phyloP scores from a whole-genome alignment of 352 stramenopile genomes.

The Phytophthora crassamura region DNA sequence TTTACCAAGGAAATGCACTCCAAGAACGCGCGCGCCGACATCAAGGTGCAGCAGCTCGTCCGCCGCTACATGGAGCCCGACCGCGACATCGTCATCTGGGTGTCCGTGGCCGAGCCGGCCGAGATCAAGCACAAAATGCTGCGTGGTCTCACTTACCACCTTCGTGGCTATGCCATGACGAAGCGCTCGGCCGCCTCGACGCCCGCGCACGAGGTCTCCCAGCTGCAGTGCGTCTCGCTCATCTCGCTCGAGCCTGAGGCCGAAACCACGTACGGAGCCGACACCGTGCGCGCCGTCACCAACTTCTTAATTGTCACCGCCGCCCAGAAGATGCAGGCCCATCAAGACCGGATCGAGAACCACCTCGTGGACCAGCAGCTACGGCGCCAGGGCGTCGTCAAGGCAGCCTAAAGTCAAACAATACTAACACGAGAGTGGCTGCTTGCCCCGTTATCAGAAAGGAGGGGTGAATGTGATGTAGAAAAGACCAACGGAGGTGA shows the following conservation, averaged over 20 bases:
- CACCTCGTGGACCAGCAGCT: constrained; percentile 30
- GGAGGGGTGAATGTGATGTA: too few relatives aligned
- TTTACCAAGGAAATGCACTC: constrained; percentile 57
- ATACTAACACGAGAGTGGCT: too few relatives aligned
- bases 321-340: constrained; percentile 40
- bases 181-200: constrained; percentile 27
- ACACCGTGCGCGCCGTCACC: constrained; percentile 37
- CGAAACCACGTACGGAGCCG: constrained; percentile 26
- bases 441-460: too few relatives aligned
- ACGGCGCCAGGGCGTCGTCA: neutral
- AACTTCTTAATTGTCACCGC: constrained; percentile 42
- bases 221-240: constrained; percentile 38
- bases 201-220: constrained; percentile 24
- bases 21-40: constrained; percentile 54
- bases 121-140: constrained; percentile 61
- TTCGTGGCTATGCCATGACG: constrained; percentile 62
- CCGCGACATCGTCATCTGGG: constrained; percentile 61
- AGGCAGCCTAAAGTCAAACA: too few relatives aligned
- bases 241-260: constrained; percentile 39
- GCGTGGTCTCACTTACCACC: constrained; percentile 43
- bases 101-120: constrained; percentile 42
- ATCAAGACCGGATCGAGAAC: constrained; percentile 43
- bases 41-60: constrained; percentile 60
- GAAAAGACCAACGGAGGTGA: too few relatives aligned
- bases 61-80: constrained; percentile 56